Evolutionary conservation across 2,329 filamentous ascomycete species (phyloP), one percentile per base, ranked within the genome.

Genomic region (Karstenula rhodostoma): DNA sequence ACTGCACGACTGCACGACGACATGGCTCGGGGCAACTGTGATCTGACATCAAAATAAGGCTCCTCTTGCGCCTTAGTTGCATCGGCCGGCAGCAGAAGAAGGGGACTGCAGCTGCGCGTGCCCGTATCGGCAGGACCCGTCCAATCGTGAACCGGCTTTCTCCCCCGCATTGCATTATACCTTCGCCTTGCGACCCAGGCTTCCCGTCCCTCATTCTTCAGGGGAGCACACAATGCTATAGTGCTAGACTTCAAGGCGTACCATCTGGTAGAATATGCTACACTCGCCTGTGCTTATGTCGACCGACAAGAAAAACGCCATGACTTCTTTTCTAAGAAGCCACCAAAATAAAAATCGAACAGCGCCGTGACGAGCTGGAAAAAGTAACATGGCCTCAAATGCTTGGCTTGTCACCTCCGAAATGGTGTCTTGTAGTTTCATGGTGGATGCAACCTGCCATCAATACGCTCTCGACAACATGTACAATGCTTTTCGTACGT

Each of bases 121-220:
- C 37, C 47, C 19, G 35, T n/a, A 17, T 59, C 44, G 43, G 32
- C 44, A 59, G 51, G 57, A 35, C 55, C 57, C 57, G 43, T 50
- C 51, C 57, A 59, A 59, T 55, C 37, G 49, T 37, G 25, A 19
- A 29, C 47, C 25, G 50, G 19, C 48, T 27, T 59, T 53, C 52
- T 55, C 50, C 57, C 57, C 57, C 57, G 51, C 57, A 56, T 56
- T 59, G 56, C 37, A 17, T 29, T 25, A 13, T 37, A 47, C 33
- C 25, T 10, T 32, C 12, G 29, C 29, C 29, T 32, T 32, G 4
- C 29, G 29, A 10, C 50, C 42, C 50, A 58, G 49, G 49, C 32
- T 57, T 35, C 37, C 23, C 37, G 27, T 40, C 35, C 40, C 23
- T 37, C 37, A 17, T 40, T 40, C 5, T 40, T 7, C 37, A 40